These are phyloP conservation scores for Paracamarosporium sp. DNA, from an alignment of 2,329 filamentous ascomycete species.

Conservation along the genomic window DNA sequence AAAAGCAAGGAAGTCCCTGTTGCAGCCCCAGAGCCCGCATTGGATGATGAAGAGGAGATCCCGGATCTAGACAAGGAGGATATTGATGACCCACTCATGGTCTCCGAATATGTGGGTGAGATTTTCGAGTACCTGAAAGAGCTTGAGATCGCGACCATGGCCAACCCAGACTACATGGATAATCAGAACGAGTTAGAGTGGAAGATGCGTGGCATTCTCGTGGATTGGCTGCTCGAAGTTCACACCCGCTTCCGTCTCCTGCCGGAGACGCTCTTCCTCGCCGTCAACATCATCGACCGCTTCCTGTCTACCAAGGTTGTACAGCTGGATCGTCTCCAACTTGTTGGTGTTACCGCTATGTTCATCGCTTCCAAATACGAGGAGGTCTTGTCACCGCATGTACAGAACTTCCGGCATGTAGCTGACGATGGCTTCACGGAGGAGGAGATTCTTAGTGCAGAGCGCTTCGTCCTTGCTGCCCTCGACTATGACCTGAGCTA, in stretches of 20 bases:
- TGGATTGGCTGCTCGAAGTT: constrained; percentile 98
- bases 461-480: constrained; percentile 89
- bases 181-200: constrained; percentile 95
- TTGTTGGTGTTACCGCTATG: constrained; percentile 98
- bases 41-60: constrained; percentile 43
- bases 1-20: constrained; percentile 25
- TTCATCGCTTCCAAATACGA: constrained; percentile 99
- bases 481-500: constrained; percentile 98
- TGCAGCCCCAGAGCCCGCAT: constrained; percentile 26
- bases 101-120: constrained; percentile 94
- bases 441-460: constrained; percentile 94
- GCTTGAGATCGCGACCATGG: constrained; percentile 79
- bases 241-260: constrained; percentile 96
- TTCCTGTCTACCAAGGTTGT: constrained; percentile 96
- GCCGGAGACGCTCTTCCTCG: constrained; percentile 94
- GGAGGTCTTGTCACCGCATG: constrained; percentile 94
- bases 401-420: constrained; percentile 95
- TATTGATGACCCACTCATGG: constrained; percentile 93
- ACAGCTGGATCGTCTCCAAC: constrained; percentile 91
- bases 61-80: constrained; percentile 83
- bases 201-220: constrained; percentile 97
- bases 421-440: constrained; percentile 96
- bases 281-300: constrained; percentile 97
- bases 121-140: constrained; percentile 96
- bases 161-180: constrained; percentile 93